Percentiles rank a stretch among this genome's conserved stretches.
Conservation (phyloP, 768 basidiomycete species). For the Mycena rebaudengoi region DNA sequence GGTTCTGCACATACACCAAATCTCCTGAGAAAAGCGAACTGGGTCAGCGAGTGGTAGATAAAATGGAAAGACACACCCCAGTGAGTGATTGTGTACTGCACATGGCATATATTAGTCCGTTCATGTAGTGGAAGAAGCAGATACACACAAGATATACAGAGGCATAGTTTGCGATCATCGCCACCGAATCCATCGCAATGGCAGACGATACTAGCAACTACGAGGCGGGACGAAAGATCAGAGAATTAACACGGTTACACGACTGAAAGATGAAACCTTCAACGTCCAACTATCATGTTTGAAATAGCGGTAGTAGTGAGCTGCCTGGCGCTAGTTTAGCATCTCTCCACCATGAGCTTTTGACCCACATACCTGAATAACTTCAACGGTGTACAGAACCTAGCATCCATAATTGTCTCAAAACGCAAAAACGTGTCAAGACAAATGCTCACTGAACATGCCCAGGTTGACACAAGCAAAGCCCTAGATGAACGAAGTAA, state of each 20-base stretch:
- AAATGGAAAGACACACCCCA: slow-evolving; percentile 7
- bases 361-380: background rate
- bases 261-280: background rate
- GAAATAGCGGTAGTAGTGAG: background rate
- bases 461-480: background rate
- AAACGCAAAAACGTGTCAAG: background rate
- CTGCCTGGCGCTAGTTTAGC: background rate
- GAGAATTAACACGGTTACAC: slow-evolving; percentile 6
- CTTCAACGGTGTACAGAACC: background rate
- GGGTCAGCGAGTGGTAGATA: background rate
- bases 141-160: slow-evolving; percentile 11
- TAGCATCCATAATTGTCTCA: background rate
- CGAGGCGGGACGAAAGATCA: background rate
- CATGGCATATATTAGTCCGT: background rate
- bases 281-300: no score
- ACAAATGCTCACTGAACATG: background rate
- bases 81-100: slow-evolving; percentile 15
- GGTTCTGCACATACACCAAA: background rate
- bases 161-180: slow-evolving; percentile 4
- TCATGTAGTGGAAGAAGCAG: slow-evolving; percentile 1
- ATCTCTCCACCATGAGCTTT: background rate
- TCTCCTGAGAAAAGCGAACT: background rate
- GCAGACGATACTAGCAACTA: slow-evolving; percentile 13
- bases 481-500: slow-evolving; percentile 14
- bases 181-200: slow-evolving; percentile 6